phyloP scores from a whole-genome alignment of 129 eudicot species.

The Pseudognaphalium luteoalbum region DNA sequence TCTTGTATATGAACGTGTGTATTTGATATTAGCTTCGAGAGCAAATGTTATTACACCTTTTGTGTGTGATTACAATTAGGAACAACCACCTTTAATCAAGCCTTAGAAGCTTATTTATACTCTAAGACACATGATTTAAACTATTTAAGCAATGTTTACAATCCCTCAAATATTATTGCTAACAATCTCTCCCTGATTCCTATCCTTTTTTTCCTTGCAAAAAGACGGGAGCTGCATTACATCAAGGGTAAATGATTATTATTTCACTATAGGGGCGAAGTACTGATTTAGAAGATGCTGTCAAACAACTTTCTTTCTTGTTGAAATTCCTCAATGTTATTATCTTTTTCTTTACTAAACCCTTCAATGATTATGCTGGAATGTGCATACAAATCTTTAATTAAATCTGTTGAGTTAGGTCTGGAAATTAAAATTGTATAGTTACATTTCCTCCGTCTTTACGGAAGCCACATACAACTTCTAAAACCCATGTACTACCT shows the following conservation, averaged over 20 bases:
- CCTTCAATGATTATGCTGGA: too few species aligned
- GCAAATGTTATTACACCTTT: too few species aligned
- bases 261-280: not conserved
- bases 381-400: not conserved
- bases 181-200: not conserved
- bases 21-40: too few species aligned
- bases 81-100: too few species aligned
- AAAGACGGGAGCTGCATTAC: not conserved
- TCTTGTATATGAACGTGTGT: too few species aligned
- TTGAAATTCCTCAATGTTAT: not conserved
- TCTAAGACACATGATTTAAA: too few species aligned
- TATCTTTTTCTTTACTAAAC: not conserved
- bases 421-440: not conserved
- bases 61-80: too few species aligned
- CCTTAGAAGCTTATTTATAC: too few species aligned
- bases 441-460: not conserved
- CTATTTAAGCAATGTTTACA: too few species aligned
- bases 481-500: slow-evolving; percentile 1
- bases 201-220: not conserved
- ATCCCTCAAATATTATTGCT: too few species aligned
- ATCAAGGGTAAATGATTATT: not conserved
- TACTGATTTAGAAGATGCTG: not conserved
- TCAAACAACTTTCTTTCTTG: too few species aligned
- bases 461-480: slow-evolving; percentile 1
- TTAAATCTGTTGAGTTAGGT: not conserved